Conservation (phyloP, 345 rosid species). For the Eucalyptus pauciflora region DNA sequence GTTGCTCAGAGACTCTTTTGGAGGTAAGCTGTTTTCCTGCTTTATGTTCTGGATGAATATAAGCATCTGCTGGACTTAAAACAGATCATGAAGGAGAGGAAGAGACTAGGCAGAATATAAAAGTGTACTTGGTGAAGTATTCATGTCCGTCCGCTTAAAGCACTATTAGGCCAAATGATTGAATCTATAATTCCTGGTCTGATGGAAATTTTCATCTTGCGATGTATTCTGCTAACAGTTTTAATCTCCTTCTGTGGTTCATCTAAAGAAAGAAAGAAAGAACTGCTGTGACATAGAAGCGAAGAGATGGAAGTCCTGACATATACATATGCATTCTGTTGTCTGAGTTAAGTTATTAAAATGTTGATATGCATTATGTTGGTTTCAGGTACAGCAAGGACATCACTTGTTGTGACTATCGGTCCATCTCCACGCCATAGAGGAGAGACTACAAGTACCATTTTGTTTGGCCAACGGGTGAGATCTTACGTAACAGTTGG, state of each 20-base stretch:
- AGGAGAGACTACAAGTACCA: constrained; percentile 97
- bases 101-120: not conserved
- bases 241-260: not conserved
- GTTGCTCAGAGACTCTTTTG: constrained; percentile 97
- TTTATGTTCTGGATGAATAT: not conserved
- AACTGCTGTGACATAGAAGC: not conserved
- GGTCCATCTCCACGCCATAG: constrained; percentile 99
- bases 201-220: not conserved
- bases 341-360: not conserved
- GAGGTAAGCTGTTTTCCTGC: constrained; percentile 39
- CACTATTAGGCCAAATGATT: not conserved
- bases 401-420: constrained; percentile 83
- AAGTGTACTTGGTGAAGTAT: not conserved
- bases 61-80: not conserved
- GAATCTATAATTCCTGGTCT: not conserved
- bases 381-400: constrained; percentile 84
- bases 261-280: not conserved
- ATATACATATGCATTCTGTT: not conserved
- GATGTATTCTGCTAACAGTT: not conserved
- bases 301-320: not conserved
- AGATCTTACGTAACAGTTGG: not conserved
- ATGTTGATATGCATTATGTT: not conserved
- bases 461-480: constrained; percentile 99
- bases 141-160: not conserved
- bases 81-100: not conserved